Evolutionary conservation across 2,329 filamentous ascomycete species (phyloP).

Genomic region (Sarocladium kiliense): DNA sequence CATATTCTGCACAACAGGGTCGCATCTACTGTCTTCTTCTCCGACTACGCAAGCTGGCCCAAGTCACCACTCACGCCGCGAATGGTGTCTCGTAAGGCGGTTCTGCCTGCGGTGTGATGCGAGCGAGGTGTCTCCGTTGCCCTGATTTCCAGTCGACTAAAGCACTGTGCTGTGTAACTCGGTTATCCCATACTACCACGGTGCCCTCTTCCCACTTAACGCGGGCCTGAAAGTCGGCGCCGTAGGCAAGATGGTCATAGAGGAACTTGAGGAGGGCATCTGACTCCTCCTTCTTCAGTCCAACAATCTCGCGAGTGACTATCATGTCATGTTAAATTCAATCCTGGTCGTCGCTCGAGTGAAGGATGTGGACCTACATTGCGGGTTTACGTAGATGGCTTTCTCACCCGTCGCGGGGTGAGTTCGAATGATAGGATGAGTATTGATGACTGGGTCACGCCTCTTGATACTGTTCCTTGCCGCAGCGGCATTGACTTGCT

Average conservation of each 20-base stretch:
- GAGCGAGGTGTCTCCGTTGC: conserved; percentile 67
- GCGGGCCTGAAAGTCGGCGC: conserved; percentile 58
- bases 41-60: too few relatives aligned
- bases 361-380: conserved; percentile 44
- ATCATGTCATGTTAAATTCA: conserved; percentile 31
- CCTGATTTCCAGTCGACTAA: conserved; percentile 77
- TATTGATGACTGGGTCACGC: conserved; percentile 57
- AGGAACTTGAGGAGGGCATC: conserved; percentile 65
- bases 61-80: too few relatives aligned
- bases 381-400: conserved; percentile 70
- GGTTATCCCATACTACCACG: conserved; percentile 78
- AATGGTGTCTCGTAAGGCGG: conserved; percentile 18
- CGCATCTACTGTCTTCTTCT: neutral
- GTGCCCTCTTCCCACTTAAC: conserved; percentile 69
- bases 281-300: conserved; percentile 75
- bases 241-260: conserved; percentile 39
- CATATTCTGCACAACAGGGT: too few relatives aligned
- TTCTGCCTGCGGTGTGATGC: conserved; percentile 75
- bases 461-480: conserved; percentile 64
- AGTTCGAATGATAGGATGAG: conserved; percentile 69
- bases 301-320: conserved; percentile 64
- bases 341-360: too few relatives aligned
- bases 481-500: conserved; percentile 44
- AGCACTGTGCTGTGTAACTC: conserved; percentile 68
- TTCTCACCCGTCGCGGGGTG: conserved; percentile 76